Evolutionary conservation across 2,329 filamentous ascomycete genomes (phyloP), one percentile per base, ranked within the genome.

Genomic region (Aureobasidium melanogenum): DNA sequence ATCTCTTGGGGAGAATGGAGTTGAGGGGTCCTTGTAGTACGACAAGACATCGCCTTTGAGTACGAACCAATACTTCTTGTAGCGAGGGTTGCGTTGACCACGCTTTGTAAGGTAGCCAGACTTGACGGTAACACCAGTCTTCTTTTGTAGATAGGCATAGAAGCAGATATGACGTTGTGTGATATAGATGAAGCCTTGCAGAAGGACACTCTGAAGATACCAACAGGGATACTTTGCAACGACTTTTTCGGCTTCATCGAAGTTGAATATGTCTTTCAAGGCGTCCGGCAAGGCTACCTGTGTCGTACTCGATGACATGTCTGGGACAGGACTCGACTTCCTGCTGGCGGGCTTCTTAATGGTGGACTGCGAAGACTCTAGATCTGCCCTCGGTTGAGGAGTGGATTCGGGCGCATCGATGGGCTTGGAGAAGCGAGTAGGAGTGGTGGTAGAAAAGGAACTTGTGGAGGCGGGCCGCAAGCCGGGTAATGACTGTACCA

Each of bases 141-240:
- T 96, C 79, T 92, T 95, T 7, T 91, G 91, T n/a, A 97, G 82
- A 71, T 97, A 97, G 41, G 94, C 91, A 71, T 97, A 97, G 73
- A 97, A 99, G 75, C 92, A 97, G 64, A 97, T 88, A 71, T 99
- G 94, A 67, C 87, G 88, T 64, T 88, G 81, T 0, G 94, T 97
- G 69, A 99, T 89, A 75, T 97, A 97, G 82, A 99, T 87, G 72
- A 94, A 97, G 6, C 94, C 94, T 71, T 97, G 91, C 9, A 97
- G 81, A 32, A 97, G 79, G 47, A 96, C 91, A 70, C 88, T 96
- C 72, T 97, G 91, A 36, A 97, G 77, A 41, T 97, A 78, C 86
- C 91, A 97, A 75, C 93, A 97, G 9, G 91, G 89, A 71, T 95
- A 97, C 77, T 97, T 86, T 73, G 89, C 86, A 64, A 96, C 85